phyloP scores from a whole-genome alignment of 208 protist species.

The Tetramitus jugosus region DNA sequence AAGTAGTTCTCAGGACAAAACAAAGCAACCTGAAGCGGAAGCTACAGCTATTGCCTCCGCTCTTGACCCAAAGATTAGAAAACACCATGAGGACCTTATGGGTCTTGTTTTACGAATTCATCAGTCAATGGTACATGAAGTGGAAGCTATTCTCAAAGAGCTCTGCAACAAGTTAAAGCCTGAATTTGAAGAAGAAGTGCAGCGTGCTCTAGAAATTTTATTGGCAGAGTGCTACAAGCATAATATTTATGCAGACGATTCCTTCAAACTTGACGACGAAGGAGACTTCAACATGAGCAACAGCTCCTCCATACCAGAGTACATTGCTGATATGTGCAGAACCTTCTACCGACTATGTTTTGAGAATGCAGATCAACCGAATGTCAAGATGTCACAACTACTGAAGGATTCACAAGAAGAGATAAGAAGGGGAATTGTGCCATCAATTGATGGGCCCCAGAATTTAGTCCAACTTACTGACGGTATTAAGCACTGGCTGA shows the following conservation, averaged over 20 bases:
- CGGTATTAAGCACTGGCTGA: background rate
- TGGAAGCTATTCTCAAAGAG: conserved; percentile 17
- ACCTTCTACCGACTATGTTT: too few relatives aligned
- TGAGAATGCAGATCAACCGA: background rate
- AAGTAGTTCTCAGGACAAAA: background rate
- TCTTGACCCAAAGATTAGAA: background rate
- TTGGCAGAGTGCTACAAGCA: background rate
- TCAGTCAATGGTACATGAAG: background rate
- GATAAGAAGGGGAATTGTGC: too few relatives aligned
- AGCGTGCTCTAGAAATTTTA: background rate
- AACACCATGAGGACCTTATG: conserved; percentile 7
- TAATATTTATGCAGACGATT: background rate
- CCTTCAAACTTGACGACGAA: background rate
- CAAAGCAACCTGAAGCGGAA: background rate
- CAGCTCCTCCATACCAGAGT: too few relatives aligned
- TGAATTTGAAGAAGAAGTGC: conserved; percentile 18
- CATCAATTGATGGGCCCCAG: background rate
- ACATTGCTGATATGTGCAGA: too few relatives aligned
- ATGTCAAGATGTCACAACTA: too few relatives aligned
- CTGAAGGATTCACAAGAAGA: too few relatives aligned
- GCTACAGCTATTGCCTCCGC: background rate
- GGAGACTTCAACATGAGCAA: background rate
- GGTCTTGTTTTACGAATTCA: background rate
- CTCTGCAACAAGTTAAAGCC: background rate
- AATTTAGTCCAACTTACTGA: background rate